A percentile compares a stretch with the other conserved stretches of the same genome.
Conservation (phyloP, 345 rosid genomes). For the Nephelium lappaceum region DNA sequence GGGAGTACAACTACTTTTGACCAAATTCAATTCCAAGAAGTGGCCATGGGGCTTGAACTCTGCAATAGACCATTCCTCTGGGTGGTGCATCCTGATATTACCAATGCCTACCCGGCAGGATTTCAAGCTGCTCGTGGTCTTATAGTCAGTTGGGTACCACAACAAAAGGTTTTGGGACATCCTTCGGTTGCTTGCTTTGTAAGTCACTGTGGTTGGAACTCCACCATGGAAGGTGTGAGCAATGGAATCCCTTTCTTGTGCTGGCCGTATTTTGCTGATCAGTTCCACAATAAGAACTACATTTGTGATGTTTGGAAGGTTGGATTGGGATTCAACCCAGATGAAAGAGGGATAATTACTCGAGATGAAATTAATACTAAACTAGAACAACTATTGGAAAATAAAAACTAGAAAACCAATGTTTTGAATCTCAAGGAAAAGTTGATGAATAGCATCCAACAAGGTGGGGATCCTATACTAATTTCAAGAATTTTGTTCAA, state of each 20-base stretch:
- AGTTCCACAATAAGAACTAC: constrained; percentile 38
- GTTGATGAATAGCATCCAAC: constrained; percentile 12
- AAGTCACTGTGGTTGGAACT: constrained; percentile 71
- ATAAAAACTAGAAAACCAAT: constrained; percentile 20
- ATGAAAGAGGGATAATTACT: constrained; percentile 27
- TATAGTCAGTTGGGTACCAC: constrained; percentile 48
- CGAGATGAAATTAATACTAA: constrained; percentile 37
- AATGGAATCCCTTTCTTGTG: constrained; percentile 58
- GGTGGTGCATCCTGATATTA: constrained; percentile 13
- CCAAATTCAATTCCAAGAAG: constrained; percentile 26
- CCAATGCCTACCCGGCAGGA: constrained; percentile 7
- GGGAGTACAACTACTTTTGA: constrained; percentile 31
- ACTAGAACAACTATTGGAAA: constrained; percentile 32
- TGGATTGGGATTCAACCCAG: constrained; percentile 41
- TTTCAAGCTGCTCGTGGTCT: constrained; percentile 5
- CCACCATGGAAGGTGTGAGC: constrained; percentile 54
- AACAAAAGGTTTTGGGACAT: constrained; percentile 34
- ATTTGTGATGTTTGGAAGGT: constrained; percentile 49
- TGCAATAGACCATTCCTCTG: constrained; percentile 17
- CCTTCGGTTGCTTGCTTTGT: constrained; percentile 45
- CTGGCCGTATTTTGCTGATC: constrained; percentile 54
- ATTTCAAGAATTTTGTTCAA: constrained; percentile 26
- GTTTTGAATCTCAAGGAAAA: constrained; percentile 31
- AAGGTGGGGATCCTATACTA: constrained; percentile 34
- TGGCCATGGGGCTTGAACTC: constrained; percentile 39